phyloP scores from a whole-genome alignment of 169 alveolate genomes.

The Fabrea salina region DNA sequence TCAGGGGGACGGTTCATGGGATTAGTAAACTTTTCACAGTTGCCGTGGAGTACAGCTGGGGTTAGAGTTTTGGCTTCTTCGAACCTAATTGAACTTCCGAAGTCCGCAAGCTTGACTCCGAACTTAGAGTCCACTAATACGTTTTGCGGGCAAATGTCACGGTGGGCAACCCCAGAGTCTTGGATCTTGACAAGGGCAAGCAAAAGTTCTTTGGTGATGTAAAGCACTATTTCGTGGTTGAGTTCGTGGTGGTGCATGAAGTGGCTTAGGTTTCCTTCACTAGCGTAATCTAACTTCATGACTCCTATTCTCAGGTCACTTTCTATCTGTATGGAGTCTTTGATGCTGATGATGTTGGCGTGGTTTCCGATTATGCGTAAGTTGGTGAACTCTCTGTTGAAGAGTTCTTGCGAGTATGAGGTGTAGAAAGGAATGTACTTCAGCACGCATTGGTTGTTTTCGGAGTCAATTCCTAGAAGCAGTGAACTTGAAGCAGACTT shows the following conservation, averaged over 20 bases:
- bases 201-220: neutral
- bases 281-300: neutral
- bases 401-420: slow-evolving; percentile 3
- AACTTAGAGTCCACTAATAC: neutral
- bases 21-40: neutral
- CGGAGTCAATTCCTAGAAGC: neutral
- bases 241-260: neutral
- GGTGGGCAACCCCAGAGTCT: neutral
- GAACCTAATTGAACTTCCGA: neutral
- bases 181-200: neutral
- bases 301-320: neutral
- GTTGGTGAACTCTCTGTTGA: neutral
- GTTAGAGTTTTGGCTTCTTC: neutral
- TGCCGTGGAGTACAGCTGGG: neutral
- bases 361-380: neutral
- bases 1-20: slow-evolving; percentile 4
- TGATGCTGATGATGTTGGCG: neutral
- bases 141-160: neutral
- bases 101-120: neutral
- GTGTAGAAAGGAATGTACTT: neutral
- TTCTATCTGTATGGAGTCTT: neutral
- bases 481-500: neutral
- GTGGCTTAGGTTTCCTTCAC: neutral
- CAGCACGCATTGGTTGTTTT: neutral
- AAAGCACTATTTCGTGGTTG: neutral